Evolutionary conservation across 805 yeast species (phyloP), one percentile per base, ranked within the genome.

Genomic region (Kregervanrija pseudodelftensis): DNA sequence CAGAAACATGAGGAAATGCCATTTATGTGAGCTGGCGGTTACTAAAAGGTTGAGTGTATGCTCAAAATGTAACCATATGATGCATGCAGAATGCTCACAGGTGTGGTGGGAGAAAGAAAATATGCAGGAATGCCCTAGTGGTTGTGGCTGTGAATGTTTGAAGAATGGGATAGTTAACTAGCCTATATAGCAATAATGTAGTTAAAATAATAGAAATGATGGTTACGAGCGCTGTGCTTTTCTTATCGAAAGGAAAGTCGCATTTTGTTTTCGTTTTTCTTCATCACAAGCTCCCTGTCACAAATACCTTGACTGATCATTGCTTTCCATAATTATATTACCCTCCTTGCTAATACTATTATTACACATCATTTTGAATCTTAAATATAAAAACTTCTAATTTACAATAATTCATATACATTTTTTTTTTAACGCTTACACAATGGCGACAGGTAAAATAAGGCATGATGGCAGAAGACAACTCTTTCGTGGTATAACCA

Each of bases 61-160:
- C 57, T 72, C 76, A 5, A 67, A 68, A 28, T 90, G 98, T 63
- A 83, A 79, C 45, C 97, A 91, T 63, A 69, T 85, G 3, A 56
- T 85, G 52, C 98, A 90, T 59, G 74, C 86, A 3, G 68, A 69
- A 16, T 90, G 98, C 66, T 93, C 95, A 0, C 64, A 72, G 14
- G 73, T 73, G 41, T 90, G 98, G 96, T 88, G 95, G 87, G 63
- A 64, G 8, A 53, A 59, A 1, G 66, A 56, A 22, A 59, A 60
- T 8, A 65, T 68, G 46, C 51, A 51, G 0, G 85, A 82, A 54
- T 87, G 96, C 62, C 81, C 95, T 0, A 74, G 85, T 39, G 96
- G 95, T 0, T 88, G 96, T 68, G 95, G 95, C 0, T 88, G 96
- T 55, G 50, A 57, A 5, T 87, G 96, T 63, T 59, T 77, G 10